These are phyloP conservation scores for Mycena kentingensis DNA, from an alignment of 768 basidiomycete species.

Conservation along the genomic window DNA sequence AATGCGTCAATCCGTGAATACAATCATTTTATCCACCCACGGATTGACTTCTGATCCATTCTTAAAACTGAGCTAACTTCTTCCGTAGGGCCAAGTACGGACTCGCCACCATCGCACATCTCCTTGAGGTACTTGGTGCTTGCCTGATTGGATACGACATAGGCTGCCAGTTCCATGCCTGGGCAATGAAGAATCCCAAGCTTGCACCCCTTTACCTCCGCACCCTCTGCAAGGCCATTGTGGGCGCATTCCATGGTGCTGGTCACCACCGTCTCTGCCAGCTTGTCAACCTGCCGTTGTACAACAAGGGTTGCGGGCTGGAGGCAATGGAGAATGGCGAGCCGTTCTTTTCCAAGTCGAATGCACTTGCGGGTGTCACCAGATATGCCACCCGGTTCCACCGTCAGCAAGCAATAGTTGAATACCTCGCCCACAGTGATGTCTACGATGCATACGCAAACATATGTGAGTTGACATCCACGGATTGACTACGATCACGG, in stretches of 20 bases:
- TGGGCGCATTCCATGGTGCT: conserved; percentile 4
- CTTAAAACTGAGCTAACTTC: neutral
- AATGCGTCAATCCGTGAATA: too few relatives aligned
- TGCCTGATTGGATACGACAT: conserved; percentile 12
- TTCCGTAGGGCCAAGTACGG: conserved; percentile 9
- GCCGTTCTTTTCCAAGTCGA: conserved; percentile 11
- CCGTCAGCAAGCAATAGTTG: conserved; percentile 7
- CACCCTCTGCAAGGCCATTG: neutral
- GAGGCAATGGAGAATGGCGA: conserved; percentile 18
- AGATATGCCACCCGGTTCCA: conserved; percentile 8
- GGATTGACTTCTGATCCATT: neutral
- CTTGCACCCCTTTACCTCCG: neutral
- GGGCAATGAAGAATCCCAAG: neutral
- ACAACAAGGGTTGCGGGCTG: conserved; percentile 5
- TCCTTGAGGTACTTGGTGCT: neutral
- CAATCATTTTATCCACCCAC: too few relatives aligned
- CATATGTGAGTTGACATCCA: conserved; percentile 1
- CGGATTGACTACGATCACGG: neutral
- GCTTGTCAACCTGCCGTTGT: conserved; percentile 4
- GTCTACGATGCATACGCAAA: conserved; percentile 5
- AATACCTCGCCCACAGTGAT: neutral
- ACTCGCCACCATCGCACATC: conserved; percentile 5
- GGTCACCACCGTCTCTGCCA: conserved; percentile 11
- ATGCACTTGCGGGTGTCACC: conserved; percentile 12
- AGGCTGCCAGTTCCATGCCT: conserved; percentile 16